Base-by-base conservation (phyloP, 768 basidiomycete species). In the Tylopilus balloui region DNA sequence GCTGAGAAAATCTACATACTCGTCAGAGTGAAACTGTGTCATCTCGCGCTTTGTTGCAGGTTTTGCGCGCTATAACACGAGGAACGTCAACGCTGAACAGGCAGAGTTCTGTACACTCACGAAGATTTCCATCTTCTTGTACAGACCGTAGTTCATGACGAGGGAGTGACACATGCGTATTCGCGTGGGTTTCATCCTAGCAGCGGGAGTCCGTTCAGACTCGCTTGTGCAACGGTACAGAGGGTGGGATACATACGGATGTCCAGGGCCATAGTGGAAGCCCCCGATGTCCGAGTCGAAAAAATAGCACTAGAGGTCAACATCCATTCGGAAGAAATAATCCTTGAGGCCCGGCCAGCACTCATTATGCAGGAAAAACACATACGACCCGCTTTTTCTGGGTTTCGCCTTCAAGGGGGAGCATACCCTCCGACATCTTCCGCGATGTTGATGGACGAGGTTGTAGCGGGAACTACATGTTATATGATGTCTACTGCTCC, bases 91-190 rank as follows among this genome's bases (percentile, higher is more conserved):
- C 20, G 25, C 37, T 7, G 31, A 48, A 45, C 28, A 7, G 29
- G 24, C n/a, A 31, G 6, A 24, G 17, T 6, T 20, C 45, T 25
- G 15, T 31, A 40, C 20, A 77, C 96, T 59, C 63, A 97, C 96
- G 60, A 97, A 99, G 57, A 99, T 99, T 70, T 99, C 96, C 96
- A 99, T 99, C 72, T 93, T 93, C 72, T 97, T 97, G 75, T 99
- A 99, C 15, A 99, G 72, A 17, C 94, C 93, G 68, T 97, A 97
- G 71, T 98, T 99, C 96, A 99, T 99, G 48, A 99, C 96, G 45
- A 99, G 77, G 11, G 94, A 94, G 71, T 99, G 96, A 66, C 94
- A 97, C 96, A 99, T 99, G 58, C 95, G 85, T 75, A 98, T 96
- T 29, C 96, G 80, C 19, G 95, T 97, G 6, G 95, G 95, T 64